Evolutionary conservation across 306 rosid genomes (phyloP).

Genomic region (Gleditsia sinensis): DNA sequence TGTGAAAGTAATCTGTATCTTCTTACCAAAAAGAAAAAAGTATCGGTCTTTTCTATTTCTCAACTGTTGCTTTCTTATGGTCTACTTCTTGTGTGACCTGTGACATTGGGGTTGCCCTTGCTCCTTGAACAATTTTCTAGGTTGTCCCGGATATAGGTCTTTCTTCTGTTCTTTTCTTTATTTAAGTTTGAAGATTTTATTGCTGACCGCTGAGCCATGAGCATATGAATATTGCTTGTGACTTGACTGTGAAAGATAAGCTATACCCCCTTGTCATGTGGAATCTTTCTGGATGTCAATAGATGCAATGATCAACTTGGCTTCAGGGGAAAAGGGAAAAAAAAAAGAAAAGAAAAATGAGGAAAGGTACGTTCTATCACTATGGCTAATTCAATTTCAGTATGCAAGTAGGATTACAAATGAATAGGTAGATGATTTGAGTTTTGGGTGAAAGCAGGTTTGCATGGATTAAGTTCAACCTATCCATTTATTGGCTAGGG

Average conservation of each 20-base stretch:
- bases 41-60: neutral
- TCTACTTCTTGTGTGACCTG: too few relatives aligned
- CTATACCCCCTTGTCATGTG: neutral
- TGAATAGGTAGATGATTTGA: neutral
- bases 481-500: conserved; percentile 17
- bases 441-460: conserved; percentile 26
- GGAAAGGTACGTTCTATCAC: neutral
- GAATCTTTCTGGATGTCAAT: neutral
- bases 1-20: neutral
- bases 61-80: neutral
- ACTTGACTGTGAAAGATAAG: neutral
- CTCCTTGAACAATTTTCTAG: too few relatives aligned
- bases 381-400: neutral
- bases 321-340: neutral
- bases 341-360: neutral
- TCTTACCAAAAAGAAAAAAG: neutral
- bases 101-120: too few relatives aligned
- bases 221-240: neutral
- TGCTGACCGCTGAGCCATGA: neutral
- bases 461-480: conserved; percentile 20
- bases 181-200: neutral
- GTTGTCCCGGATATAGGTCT: too few relatives aligned
- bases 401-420: neutral
- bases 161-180: neutral
- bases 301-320: neutral